A percentile compares a stretch with the other conserved stretches of the same genome.
These are phyloP conservation scores for Hygrophoropsis aurantiaca DNA, from an alignment of 768 basidiomycete genomes.

Conservation along the genomic window DNA sequence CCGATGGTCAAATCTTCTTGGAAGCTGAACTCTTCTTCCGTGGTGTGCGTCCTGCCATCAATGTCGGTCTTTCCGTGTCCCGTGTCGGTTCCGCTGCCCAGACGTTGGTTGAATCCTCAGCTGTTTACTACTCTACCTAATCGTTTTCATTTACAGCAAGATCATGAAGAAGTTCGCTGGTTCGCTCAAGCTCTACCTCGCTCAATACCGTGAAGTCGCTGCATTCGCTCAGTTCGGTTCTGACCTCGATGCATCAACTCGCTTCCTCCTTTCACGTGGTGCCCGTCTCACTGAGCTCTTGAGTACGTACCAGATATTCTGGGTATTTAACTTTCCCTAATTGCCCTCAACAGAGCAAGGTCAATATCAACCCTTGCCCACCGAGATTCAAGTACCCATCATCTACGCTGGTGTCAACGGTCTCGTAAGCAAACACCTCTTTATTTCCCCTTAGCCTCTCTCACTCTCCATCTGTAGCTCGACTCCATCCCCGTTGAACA, in stretches of 20 bases:
- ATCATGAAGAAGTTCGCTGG: slow-evolving; percentile 99
- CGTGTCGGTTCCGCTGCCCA: slow-evolving; percentile 99
- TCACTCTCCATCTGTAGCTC: slow-evolving; percentile 47
- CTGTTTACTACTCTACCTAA: not conserved
- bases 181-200: slow-evolving; percentile 99
- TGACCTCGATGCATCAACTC: slow-evolving; percentile 98
- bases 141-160: slow-evolving; percentile 51
- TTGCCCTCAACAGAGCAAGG: slow-evolving; percentile 74
- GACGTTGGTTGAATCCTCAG: slow-evolving; percentile 62
- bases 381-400: slow-evolving; percentile 97
- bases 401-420: slow-evolving; percentile 99
- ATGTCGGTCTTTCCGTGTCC: slow-evolving; percentile 99
- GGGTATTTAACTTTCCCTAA: slow-evolving; percentile 12
- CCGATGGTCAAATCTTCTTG: slow-evolving; percentile 99
- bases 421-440: slow-evolving; percentile 57
- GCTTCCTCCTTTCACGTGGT: slow-evolving; percentile 97
- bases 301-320: slow-evolving; percentile 47
- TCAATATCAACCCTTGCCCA: slow-evolving; percentile 93
- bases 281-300: slow-evolving; percentile 96
- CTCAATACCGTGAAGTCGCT: slow-evolving; percentile 99
- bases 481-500: slow-evolving; percentile 94
- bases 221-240: slow-evolving; percentile 99
- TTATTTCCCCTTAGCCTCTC: not conserved
- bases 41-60: slow-evolving; percentile 99
- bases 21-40: slow-evolving; percentile 99